Evolutionary conservation across 73 alveolate species (phyloP).

Genomic region (Paramecium bursaria): DNA sequence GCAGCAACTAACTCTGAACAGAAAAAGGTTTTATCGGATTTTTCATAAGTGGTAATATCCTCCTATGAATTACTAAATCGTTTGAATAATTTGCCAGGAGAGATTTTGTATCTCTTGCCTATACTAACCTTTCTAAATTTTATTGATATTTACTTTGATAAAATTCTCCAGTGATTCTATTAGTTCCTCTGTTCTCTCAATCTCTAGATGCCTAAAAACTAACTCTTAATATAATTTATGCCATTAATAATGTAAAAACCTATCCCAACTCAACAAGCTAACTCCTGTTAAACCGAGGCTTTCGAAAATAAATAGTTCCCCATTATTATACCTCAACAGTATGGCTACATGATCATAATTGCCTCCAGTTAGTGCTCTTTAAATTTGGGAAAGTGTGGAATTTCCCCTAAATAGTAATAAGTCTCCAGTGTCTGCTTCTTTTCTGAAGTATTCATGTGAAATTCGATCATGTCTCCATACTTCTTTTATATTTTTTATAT

Average conservation of each 20-base stretch:
- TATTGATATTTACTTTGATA: constrained; percentile 22
- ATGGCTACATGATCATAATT: constrained; percentile 92
- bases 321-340: constrained; percentile 73
- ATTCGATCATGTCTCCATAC: constrained; percentile 68
- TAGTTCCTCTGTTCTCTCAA: constrained; percentile 63
- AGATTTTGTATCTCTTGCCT: constrained; percentile 65
- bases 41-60: constrained; percentile 37
- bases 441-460: constrained; percentile 71
- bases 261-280: constrained; percentile 79
- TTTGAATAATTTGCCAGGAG: constrained; percentile 72
- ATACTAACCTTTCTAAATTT: neutral
- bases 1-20: constrained; percentile 74
- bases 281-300: constrained; percentile 81
- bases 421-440: constrained; percentile 95
- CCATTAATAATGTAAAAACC: constrained; percentile 78
- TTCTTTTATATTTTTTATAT: neutral
- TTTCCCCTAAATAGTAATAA: constrained; percentile 86
- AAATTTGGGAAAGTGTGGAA: constrained; percentile 76
- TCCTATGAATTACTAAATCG: constrained; percentile 45
- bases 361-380: constrained; percentile 87
- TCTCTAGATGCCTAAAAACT: constrained; percentile 74
- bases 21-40: constrained; percentile 58
- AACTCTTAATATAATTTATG: constrained; percentile 74
- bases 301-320: constrained; percentile 75
- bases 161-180: constrained; percentile 70